These are phyloP conservation scores for Exophiala calicioides DNA, from an alignment of 2,329 filamentous ascomycete species.

Conservation along the genomic window DNA sequence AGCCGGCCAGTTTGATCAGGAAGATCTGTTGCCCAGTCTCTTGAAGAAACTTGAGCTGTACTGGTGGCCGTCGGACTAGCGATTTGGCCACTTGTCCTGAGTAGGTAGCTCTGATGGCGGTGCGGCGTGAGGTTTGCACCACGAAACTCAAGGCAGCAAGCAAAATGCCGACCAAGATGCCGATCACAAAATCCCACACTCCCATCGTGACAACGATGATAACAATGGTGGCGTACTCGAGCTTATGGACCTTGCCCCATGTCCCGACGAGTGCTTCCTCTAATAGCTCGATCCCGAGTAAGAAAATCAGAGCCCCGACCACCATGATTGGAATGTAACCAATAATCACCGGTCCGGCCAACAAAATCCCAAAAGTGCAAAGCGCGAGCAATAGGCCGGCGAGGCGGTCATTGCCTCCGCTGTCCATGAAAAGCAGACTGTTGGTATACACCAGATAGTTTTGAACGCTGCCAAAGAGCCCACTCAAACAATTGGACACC, in stretches of 20 bases:
- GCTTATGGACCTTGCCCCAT: conserved; percentile 78
- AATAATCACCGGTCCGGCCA: conserved; percentile 82
- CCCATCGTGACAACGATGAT: conserved; percentile 95
- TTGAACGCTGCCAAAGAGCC: conserved; percentile 80
- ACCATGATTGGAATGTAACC: conserved; percentile 97
- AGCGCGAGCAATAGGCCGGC: conserved; percentile 82
- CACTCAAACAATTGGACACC: conserved; percentile 87
- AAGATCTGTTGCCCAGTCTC: conserved; percentile 85
- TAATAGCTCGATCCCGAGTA: conserved; percentile 88
- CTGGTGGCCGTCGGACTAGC: conserved; percentile 85
- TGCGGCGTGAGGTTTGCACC: conserved; percentile 85
- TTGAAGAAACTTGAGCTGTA: conserved; percentile 82
- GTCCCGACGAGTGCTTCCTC: conserved; percentile 86
- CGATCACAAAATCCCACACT: conserved; percentile 91
- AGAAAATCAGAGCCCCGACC: conserved; percentile 91
- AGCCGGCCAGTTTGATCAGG: conserved; percentile 88
- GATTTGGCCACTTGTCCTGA: conserved; percentile 86
- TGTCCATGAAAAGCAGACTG: conserved; percentile 93
- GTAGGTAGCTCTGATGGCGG: conserved; percentile 86
- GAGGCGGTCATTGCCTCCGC: conserved; percentile 81
- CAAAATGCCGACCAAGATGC: conserved; percentile 87
- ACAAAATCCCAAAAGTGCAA: conserved; percentile 77
- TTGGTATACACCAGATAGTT: conserved; percentile 99
- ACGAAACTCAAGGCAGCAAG: conserved; percentile 89
- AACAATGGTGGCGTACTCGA: conserved; percentile 86